Evolutionary conservation across 441 rosid genomes (phyloP), one percentile per base, ranked within the genome.

Genomic region (Pelargonium myrrhifolium): DNA sequence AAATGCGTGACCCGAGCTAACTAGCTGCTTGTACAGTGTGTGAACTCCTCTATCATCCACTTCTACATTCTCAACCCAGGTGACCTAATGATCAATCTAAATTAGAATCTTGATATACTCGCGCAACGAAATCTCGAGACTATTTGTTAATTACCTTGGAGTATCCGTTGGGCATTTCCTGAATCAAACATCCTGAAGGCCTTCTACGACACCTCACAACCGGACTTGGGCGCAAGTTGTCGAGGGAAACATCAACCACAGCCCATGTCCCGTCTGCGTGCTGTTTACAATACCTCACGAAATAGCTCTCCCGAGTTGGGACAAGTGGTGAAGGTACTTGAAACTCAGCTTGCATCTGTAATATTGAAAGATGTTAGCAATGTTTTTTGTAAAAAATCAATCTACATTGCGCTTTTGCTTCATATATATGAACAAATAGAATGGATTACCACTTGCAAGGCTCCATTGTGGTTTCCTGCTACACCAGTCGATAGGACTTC

Each of bases 31-130:
- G 82, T 80, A 94, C 17, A 88, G 67, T 74, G 60, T 65, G 66
- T 88, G 87, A 43, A 80, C 84, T 24, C 79, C 89, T 68, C 84
- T 74, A 59, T 87, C 94, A 62, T 92, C 93, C 31, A 84, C 92
- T 72, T 92, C 99, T 28, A 89, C 88, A 76, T 92, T 85, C 70
- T 94, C 99, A 39, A 94, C 80, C 99, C 99, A 94, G 1, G 84
- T 92, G 15, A 94, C 93, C 99, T 94, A 56, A 51, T 15, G 1
- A n/a, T 45, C 3, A 11, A 12, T 1, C 11, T 14, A 47, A 31
- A 31, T 31, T 31, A 31, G 35, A 31, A 31, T 31, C 3, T 31
- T 31, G 35, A 26, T 26, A 31, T 31, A 31, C 4, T 3, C 35
- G 3, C 35, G 6, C 35, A 31, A 31, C 31, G 31, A 28, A 5